Conservation (phyloP, 352 stramenopile species). For the Lagenidium sp. region DNA sequence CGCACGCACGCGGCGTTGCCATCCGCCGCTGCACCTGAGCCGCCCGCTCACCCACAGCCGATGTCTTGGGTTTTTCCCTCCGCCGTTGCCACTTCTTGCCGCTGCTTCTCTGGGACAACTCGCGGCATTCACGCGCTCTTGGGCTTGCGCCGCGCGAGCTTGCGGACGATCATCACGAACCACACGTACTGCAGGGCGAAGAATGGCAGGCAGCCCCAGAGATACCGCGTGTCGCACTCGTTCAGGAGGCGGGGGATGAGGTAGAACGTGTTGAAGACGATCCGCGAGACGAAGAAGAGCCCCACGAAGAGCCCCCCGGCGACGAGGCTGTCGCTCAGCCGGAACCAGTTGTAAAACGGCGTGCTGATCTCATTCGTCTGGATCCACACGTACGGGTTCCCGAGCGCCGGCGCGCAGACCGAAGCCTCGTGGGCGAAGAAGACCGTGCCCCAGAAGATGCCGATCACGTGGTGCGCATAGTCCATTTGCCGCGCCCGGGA, state of each 20-base stretch:
- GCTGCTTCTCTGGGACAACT: background rate
- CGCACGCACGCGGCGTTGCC: too few species aligned
- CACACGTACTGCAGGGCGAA: constrained; percentile 68
- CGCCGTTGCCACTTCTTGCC: background rate
- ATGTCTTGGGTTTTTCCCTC: too few species aligned
- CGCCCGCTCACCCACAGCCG: too few species aligned
- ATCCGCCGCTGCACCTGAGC: too few species aligned
- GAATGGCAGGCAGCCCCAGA: constrained; percentile 46
- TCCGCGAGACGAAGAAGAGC: constrained; percentile 61
- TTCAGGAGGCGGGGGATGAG: constrained; percentile 34
- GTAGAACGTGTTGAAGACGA: constrained; percentile 62
- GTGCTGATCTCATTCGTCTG: constrained; percentile 80
- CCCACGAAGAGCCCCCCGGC: constrained; percentile 44
- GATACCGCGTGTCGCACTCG: constrained; percentile 42
- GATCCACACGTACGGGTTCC: constrained; percentile 77
- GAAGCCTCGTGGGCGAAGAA: constrained; percentile 53
- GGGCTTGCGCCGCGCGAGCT: constrained; percentile 21
- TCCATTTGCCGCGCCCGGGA: constrained; percentile 52
- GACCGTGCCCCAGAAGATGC: constrained; percentile 48
- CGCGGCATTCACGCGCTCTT: constrained; percentile 1
- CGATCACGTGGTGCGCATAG: constrained; percentile 61
- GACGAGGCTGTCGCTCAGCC: constrained; percentile 44
- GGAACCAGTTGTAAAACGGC: constrained; percentile 77
- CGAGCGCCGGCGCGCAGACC: constrained; percentile 35
- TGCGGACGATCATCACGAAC: constrained; percentile 66